Percentiles rank a stretch among this genome's conserved stretches.
phyloP scores from a whole-genome alignment of 495 filamentous ascomycete genomes.

The Sporormia fimetaria region DNA sequence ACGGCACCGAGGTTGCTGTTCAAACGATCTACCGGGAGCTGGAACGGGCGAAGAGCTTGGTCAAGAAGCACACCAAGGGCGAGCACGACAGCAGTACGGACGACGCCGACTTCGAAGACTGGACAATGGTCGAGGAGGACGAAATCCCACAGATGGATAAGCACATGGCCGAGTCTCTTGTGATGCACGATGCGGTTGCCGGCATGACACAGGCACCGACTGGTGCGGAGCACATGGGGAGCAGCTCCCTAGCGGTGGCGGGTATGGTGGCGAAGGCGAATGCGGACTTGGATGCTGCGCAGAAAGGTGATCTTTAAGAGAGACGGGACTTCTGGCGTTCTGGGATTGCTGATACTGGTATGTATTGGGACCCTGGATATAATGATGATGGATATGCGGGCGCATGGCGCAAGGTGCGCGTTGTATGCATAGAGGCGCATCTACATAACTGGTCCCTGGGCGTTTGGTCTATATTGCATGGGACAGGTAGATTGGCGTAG shows the following conservation, averaged over 20 bases:
- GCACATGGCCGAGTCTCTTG: slow-evolving; percentile 6
- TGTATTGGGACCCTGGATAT: no score
- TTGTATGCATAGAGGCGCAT: no score
- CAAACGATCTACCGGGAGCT: slow-evolving; percentile 91
- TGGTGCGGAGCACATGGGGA: slow-evolving; percentile 1
- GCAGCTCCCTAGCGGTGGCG: slow-evolving; percentile 13
- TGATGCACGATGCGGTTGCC: slow-evolving; percentile 3
- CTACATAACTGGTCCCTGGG: no score
- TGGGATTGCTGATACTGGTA: no score
- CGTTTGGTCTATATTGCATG: no score
- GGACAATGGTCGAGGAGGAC: slow-evolving; percentile 20
- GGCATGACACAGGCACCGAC: slow-evolving; percentile 7
- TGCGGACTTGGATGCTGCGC: not conserved
- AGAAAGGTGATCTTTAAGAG: no score
- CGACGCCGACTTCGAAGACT: slow-evolving; percentile 42
- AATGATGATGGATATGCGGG: no score
- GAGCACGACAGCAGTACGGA: slow-evolving; percentile 37
- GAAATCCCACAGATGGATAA: no score
- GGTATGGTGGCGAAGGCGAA: slow-evolving; percentile 21
- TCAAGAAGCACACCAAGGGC: slow-evolving; percentile 45
- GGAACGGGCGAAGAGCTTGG: slow-evolving; percentile 84
- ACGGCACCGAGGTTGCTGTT: slow-evolving; percentile 79
- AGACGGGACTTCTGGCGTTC: no score
- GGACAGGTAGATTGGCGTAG: no score
- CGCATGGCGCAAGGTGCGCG: no score